These are phyloP conservation scores for Podila verticillata DNA, from an alignment of 192 early-diverging fungal genomes.

Conservation along the genomic window DNA sequence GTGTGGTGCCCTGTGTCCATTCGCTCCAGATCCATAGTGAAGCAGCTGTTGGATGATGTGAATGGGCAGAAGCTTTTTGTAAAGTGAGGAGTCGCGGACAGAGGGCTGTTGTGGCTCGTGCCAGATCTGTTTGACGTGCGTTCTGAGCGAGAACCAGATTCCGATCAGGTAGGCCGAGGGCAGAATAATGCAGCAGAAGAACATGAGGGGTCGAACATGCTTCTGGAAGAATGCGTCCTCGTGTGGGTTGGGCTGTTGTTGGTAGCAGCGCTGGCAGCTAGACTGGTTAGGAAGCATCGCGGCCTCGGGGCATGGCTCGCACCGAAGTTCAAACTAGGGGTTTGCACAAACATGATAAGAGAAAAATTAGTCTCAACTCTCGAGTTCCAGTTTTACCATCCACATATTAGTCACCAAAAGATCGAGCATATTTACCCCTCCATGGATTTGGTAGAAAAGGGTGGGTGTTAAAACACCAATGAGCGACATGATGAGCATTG, in stretches of 20 bases:
- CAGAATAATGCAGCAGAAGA: conserved; percentile 68
- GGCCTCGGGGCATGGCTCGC: conserved; percentile 38
- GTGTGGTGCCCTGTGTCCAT: not conserved
- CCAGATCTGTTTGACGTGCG: conserved; percentile 85
- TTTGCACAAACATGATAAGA: not conserved
- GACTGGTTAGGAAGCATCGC: conserved; percentile 16
- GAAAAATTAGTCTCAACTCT: too few species aligned
- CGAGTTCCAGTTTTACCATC: too few species aligned
- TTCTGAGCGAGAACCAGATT: conserved; percentile 92
- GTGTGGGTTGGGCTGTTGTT: conserved; percentile 69
- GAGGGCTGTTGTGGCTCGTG: conserved; percentile 61
- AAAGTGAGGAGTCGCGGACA: conserved; percentile 47
- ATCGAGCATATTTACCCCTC: conserved; percentile 57
- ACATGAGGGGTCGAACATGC: conserved; percentile 86
- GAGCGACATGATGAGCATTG: conserved; percentile 94
- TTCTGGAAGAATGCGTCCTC: conserved; percentile 84
- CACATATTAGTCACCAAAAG: too few species aligned
- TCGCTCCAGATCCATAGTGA: conserved; percentile 29
- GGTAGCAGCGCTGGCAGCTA: conserved; percentile 72
- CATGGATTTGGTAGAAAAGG: conserved; percentile 93
- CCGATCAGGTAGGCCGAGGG: conserved; percentile 83
- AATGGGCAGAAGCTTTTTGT: conserved; percentile 55
- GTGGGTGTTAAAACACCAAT: conserved; percentile 95
- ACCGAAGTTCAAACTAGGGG: conserved; percentile 40
- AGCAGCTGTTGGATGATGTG: conserved; percentile 60